Evolutionary conservation across 1,284 basidiomycete species (phyloP), one percentile per base, ranked within the genome.

Genomic region (Rhodotorula sp.): DNA sequence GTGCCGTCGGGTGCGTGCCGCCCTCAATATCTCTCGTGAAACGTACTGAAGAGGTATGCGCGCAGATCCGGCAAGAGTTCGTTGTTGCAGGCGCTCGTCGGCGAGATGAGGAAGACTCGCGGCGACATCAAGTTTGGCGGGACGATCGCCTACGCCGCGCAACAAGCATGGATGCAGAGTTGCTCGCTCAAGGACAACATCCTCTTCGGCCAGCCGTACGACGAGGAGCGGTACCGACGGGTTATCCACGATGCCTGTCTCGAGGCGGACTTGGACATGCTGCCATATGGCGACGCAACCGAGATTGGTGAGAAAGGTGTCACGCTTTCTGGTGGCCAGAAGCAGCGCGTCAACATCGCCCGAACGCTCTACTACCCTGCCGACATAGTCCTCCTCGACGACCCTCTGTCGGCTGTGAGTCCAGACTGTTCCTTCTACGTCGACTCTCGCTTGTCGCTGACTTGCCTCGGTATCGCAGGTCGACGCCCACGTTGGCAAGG

Each of bases 101-200:
- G 89, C 13, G 89, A 91, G 80, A 90, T 90, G 89, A 83, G 85
- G 48, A 82, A 80, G 56, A 78, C 83, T 0, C 75, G 79, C 5
- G 89, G 89, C 0, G 78, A 80, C 4, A 85, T 89, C 31, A 61
- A 63, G 9, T 76, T 76, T 34, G 71, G 74, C 37, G 60, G 67
- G n/a, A 58, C 59, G 34, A 67, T 80, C 59, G 75, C 77, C 20
- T 79, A 79, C 57, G 76, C 75, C 7, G 65, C 76, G 2, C 77
- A 93, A 79, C 87, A 84, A 31, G 89, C 92, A 2, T 95, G 92
- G 92, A 94, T 95, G 64, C 91, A 93, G 78, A 91, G 90, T 76
- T 87, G 88, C 0, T 86, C 88, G 5, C 75, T 92, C 22, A 64
- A 59, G 56, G 88, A 93, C 60, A 95, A 95, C 78, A 88, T 95